Evolutionary conservation across 1,139 yeast genomes (phyloP).

Genomic region (Groenewaldozyma auringiensis): DNA sequence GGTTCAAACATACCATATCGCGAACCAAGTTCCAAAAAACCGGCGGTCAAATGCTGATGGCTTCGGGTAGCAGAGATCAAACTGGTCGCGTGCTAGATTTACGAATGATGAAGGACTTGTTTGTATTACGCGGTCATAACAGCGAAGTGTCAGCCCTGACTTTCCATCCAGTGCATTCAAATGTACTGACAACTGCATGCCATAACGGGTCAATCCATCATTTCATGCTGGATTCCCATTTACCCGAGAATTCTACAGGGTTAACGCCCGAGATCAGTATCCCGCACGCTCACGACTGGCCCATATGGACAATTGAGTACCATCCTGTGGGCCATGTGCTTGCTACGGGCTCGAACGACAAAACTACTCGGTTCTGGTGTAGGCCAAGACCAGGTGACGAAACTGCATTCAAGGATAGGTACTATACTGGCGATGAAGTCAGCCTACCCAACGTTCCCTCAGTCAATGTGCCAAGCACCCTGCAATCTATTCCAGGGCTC

Average conservation of each 20-base stretch:
- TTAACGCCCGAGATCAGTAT: conserved; percentile 33
- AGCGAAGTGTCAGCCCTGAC: conserved; percentile 78
- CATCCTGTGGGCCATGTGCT: conserved; percentile 91
- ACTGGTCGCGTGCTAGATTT: conserved; percentile 84
- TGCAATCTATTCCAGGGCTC: neutral
- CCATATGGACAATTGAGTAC: conserved; percentile 81
- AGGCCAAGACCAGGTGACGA: conserved; percentile 89
- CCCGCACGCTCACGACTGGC: conserved; percentile 91
- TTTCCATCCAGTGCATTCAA: conserved; percentile 89
- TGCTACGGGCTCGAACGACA: conserved; percentile 89
- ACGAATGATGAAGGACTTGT: conserved; percentile 70
- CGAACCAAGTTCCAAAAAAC: conserved; percentile 69
- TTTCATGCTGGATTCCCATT: conserved; percentile 54
- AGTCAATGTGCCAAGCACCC: neutral
- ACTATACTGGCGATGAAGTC: conserved; percentile 58
- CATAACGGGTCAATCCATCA: conserved; percentile 83
- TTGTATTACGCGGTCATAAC: conserved; percentile 69
- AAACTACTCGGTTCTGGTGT: conserved; percentile 93
- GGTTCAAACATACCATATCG: conserved; percentile 88
- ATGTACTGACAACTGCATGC: conserved; percentile 76
- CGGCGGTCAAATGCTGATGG: conserved; percentile 61
- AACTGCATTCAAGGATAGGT: conserved; percentile 71
- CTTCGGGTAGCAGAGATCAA: conserved; percentile 82
- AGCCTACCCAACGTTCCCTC: neutral
- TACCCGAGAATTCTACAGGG: conserved; percentile 14